phyloP scores from a whole-genome alignment of 768 basidiomycete genomes.

The Lepiota brunneoincarnata region DNA sequence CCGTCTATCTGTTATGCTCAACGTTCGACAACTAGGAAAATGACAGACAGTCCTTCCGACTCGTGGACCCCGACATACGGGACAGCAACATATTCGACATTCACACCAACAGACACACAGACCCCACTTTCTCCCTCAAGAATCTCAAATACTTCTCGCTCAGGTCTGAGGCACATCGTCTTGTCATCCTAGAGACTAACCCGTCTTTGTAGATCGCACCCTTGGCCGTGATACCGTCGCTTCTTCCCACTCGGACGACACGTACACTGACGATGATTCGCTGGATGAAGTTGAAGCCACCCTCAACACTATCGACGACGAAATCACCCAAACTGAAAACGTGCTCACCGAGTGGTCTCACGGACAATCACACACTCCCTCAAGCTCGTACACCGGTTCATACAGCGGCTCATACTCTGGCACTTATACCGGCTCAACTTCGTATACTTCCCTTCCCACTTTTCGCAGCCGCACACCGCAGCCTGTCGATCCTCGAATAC shows the following conservation, averaged over 20 bases:
- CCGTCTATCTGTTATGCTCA: constrained; percentile 10
- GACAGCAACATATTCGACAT: constrained; percentile 51
- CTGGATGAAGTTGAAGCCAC: constrained; percentile 73
- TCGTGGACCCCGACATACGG: constrained; percentile 63
- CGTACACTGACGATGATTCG: constrained; percentile 53
- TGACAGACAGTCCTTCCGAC: constrained; percentile 42
- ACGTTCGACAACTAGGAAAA: constrained; percentile 16
- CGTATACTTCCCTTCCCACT: constrained; percentile 42
- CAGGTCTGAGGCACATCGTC: constrained; percentile 37
- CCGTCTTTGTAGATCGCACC: constrained; percentile 37
- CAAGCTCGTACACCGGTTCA: constrained; percentile 39
- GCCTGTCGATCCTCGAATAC: constrained; percentile 33
- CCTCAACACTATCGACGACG: constrained; percentile 64
- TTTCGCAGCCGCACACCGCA: constrained; percentile 34
- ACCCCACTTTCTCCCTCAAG: constrained; percentile 56
- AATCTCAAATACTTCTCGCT: constrained; percentile 53
- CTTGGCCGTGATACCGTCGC: constrained; percentile 27
- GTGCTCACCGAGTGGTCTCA: constrained; percentile 62
- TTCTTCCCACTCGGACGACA: constrained; percentile 32
- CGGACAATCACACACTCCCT: constrained; percentile 27
- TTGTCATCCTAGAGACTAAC: constrained; percentile 3
- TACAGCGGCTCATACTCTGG: constrained; percentile 33
- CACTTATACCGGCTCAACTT: constrained; percentile 45
- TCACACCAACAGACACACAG: constrained; percentile 47
- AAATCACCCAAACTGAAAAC: constrained; percentile 64